phyloP scores from a whole-genome alignment of 345 rosid species.

The Hibiscus syriacus region DNA sequence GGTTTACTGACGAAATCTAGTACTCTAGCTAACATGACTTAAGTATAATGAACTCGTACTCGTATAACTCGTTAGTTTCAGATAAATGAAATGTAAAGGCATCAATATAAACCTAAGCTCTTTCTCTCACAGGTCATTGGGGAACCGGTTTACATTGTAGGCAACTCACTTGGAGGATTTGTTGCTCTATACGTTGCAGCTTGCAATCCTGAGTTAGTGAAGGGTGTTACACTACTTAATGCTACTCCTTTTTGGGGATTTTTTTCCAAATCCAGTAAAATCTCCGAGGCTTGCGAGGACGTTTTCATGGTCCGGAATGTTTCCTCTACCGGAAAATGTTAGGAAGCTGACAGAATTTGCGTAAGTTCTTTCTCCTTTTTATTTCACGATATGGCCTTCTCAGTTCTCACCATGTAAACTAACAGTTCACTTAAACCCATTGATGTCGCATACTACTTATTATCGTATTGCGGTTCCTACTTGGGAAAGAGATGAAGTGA shows the following conservation, averaged over 20 bases:
- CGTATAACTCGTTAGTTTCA: not conserved
- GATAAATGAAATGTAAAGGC: not conserved
- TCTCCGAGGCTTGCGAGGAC: slow-evolving; percentile 65
- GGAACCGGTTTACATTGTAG: slow-evolving; percentile 84
- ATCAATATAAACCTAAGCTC: not conserved
- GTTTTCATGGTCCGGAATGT: slow-evolving; percentile 85
- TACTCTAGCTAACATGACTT: not conserved
- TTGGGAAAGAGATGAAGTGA: not conserved
- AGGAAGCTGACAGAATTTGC: slow-evolving; percentile 61
- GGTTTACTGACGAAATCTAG: not conserved
- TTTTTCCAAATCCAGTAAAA: slow-evolving; percentile 68
- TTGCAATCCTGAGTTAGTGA: slow-evolving; percentile 68
- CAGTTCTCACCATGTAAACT: not conserved
- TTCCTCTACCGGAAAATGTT: slow-evolving; percentile 78
- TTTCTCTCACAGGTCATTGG: slow-evolving; percentile 58
- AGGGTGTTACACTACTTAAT: slow-evolving; percentile 83
- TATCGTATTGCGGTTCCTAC: not conserved
- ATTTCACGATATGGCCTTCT: slow-evolving; percentile 4
- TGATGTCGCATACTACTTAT: not conserved
- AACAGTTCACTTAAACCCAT: not conserved
- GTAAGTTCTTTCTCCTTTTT: slow-evolving; percentile 40
- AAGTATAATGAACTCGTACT: not conserved
- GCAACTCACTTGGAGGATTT: slow-evolving; percentile 92
- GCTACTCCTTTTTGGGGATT: slow-evolving; percentile 99
- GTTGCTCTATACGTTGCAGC: slow-evolving; percentile 88